Evolutionary conservation across 2,329 filamentous ascomycete genomes (phyloP), one percentile per base, ranked within the genome.

Genomic region (Microsporum canis): DNA sequence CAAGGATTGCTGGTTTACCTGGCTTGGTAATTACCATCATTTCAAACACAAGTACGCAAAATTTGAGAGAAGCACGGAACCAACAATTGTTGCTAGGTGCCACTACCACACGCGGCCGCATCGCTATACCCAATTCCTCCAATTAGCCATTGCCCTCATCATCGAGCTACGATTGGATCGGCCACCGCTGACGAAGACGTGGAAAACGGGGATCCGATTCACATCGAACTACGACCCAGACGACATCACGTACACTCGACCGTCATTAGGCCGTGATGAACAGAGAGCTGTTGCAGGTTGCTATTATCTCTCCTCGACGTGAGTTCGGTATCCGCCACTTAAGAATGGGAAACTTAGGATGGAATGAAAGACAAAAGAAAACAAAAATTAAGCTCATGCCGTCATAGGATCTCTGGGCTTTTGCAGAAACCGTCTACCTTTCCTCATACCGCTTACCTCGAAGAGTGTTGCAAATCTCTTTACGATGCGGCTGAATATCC

Each of bases 301-400:
- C 33, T 79, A 75, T 63, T 77, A 76, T 62, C 65, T 79, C 10
- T 73, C 74, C 8, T 76, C 75, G 3, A 71, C 71, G 76, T 77
- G 65, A 63, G 72, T 68, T 14, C 4, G 10, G 31, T 5, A 5
- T 5, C 29, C 36, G 10, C 14, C 29, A 23, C 17, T n/a, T 17
- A 7, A 36, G 34, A 7, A 39, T 12, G 3, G 38, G 38, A 29
- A 47, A 27, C 23, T 17, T 10, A 47, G 17, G 7, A 23, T 1
- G 43, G 43, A 47, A 47, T 47, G 17, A 47, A 47, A 31, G 14
- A 10, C 1, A 12, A 39, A 39, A 12, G 14, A 39, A 39, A 12
- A 3, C 1, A 53, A 14, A 34, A 53, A 34, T 43, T 23, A 23
- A 51, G 36, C 47, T 56, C 2, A 39, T 3, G 6, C 5, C 4